A percentile compares a stretch with the other conserved stretches of the same genome.
Conservation (phyloP, 495 filamentous ascomycete species). For the Hyaloscypha hepaticicola region DNA sequence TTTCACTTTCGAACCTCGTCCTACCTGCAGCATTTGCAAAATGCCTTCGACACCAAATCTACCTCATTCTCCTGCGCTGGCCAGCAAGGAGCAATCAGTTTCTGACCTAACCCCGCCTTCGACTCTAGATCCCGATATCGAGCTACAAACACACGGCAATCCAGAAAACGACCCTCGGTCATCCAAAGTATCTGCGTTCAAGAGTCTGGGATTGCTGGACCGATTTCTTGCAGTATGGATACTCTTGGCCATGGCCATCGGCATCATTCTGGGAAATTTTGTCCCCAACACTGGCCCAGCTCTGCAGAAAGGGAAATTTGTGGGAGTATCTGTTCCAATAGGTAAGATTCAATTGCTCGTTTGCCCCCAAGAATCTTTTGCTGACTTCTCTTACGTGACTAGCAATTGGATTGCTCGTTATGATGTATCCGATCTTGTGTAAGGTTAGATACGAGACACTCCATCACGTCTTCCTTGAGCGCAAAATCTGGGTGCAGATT, state of each 20-base stretch:
- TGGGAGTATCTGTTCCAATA: slow-evolving; percentile 74
- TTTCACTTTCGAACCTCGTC: too few species aligned
- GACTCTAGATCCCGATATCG: too few species aligned
- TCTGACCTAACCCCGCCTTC: too few species aligned
- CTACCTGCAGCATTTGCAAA: too few species aligned
- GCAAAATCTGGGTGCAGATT: slow-evolving; percentile 74
- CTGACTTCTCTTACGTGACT: too few species aligned
- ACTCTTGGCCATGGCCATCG: slow-evolving; percentile 77
- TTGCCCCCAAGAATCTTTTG: background rate
- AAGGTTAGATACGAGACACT: slow-evolving; percentile 85
- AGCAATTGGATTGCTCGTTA: slow-evolving; percentile 66
- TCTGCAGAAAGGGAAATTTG: slow-evolving; percentile 70
- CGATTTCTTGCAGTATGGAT: slow-evolving; percentile 83
- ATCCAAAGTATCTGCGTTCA: slow-evolving; percentile 41
- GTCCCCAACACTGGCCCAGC: slow-evolving; percentile 59
- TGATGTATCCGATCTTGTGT: slow-evolving; percentile 80
- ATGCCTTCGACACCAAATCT: too few species aligned
- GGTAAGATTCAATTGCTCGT: slow-evolving; percentile 44
- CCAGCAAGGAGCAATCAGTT: too few species aligned
- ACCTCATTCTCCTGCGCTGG: too few species aligned
- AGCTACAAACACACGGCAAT: background rate
- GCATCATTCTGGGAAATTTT: slow-evolving; percentile 79
- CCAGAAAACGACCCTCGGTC: background rate
- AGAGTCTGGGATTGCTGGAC: slow-evolving; percentile 64
- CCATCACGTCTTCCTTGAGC: slow-evolving; percentile 62